Percentiles rank a stretch among this genome's conserved stretches.
Evolutionary conservation across 176 grass and related monocot genomes (phyloP).

Genomic region (Lolium rigidum): DNA sequence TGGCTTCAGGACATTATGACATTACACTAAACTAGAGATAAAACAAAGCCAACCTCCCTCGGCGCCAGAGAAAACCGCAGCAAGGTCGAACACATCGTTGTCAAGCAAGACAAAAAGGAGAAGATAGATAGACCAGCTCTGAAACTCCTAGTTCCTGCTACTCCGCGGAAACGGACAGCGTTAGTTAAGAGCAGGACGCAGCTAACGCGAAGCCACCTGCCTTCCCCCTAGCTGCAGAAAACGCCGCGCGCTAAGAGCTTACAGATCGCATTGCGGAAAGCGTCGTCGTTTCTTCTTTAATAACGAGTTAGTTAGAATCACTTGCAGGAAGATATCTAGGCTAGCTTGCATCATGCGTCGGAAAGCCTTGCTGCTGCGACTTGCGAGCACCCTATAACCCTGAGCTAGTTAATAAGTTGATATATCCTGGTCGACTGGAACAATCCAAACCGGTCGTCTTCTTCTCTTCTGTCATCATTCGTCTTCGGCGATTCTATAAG

Average conservation of each 20-base stretch:
- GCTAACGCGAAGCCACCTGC: constrained; percentile 55
- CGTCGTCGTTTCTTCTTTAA: background rate
- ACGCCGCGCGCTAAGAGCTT: constrained; percentile 14
- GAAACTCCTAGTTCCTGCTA: constrained; percentile 30
- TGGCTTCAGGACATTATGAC: background rate
- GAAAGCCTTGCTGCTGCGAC: background rate
- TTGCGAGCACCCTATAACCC: background rate
- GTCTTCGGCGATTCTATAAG: background rate
- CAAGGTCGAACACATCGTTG: constrained; percentile 34
- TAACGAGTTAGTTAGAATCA: constrained; percentile 29
- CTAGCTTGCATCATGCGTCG: constrained; percentile 22
- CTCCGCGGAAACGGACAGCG: constrained; percentile 62
- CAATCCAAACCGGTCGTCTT: constrained; percentile 37
- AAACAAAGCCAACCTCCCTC: background rate
- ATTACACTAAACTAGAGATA: background rate
- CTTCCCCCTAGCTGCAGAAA: constrained; percentile 19
- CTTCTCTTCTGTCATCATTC: constrained; percentile 36
- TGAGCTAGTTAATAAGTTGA: constrained; percentile 8
- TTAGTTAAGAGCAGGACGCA: constrained; percentile 69
- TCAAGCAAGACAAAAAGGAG: constrained; percentile 56
- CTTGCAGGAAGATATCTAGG: constrained; percentile 1
- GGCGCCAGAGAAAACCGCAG: constrained; percentile 7
- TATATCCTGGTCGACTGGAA: constrained; percentile 33
- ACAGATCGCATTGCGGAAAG: constrained; percentile 7
- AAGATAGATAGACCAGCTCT: constrained; percentile 15